Evolutionary conservation across 805 yeast species (phyloP).

Genomic region (Wickerhamomyces rabaulensis): DNA sequence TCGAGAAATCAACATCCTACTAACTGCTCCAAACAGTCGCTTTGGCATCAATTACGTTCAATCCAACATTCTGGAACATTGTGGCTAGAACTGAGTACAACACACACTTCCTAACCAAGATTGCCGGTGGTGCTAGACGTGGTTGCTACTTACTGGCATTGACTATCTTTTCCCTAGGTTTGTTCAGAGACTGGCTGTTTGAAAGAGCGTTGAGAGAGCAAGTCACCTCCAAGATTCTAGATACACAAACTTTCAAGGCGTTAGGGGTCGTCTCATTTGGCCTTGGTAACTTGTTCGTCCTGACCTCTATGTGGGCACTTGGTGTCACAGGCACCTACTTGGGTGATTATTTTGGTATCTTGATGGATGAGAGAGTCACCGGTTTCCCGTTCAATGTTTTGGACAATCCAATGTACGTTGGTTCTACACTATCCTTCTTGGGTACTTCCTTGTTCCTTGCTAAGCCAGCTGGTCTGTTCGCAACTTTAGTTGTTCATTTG

Average conservation of each 20-base stretch:
- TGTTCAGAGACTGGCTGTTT: slow-evolving; percentile 71
- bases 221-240: slow-evolving; percentile 54
- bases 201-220: slow-evolving; percentile 69
- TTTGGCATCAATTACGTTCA: slow-evolving; percentile 70
- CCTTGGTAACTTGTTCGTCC: slow-evolving; percentile 74
- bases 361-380: slow-evolving; percentile 86
- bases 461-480: slow-evolving; percentile 82
- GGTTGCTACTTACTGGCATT: slow-evolving; percentile 87
- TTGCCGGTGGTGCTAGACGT: slow-evolving; percentile 57
- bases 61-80: slow-evolving; percentile 93
- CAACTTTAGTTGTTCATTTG: slow-evolving; percentile 65
- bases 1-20: not conserved
- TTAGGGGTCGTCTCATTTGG: slow-evolving; percentile 53
- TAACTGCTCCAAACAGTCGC: slow-evolving; percentile 31
- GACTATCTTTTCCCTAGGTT: slow-evolving; percentile 81
- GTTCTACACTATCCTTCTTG: slow-evolving; percentile 82
- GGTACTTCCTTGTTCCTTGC: slow-evolving; percentile 87
- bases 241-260: slow-evolving; percentile 33
- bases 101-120: slow-evolving; percentile 68
- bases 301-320: slow-evolving; percentile 82
- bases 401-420: slow-evolving; percentile 96
- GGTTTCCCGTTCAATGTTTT: slow-evolving; percentile 89
- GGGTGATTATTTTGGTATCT: slow-evolving; percentile 95
- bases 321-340: slow-evolving; percentile 96
- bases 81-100: slow-evolving; percentile 84